These are phyloP conservation scores for Aspergillus nidulans DNA, from an alignment of 495 filamentous ascomycete genomes.

Conservation along the genomic window DNA sequence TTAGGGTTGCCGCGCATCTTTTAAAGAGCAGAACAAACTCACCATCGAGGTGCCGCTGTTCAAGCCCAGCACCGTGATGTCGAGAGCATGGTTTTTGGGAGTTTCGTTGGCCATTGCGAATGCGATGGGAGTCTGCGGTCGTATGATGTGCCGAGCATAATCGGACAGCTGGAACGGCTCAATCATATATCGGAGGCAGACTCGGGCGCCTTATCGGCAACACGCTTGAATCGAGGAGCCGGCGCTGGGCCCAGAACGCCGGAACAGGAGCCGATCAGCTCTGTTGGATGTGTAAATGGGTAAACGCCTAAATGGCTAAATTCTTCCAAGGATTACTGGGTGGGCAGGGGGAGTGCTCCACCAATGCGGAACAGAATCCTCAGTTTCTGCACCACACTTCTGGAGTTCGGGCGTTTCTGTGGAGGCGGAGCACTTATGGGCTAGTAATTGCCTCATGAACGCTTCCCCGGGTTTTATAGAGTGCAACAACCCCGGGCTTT, in stretches of 20 bases:
- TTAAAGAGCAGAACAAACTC: constrained; percentile 1
- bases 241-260: neutral
- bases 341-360: too few species aligned
- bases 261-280: neutral
- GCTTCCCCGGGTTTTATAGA: neutral
- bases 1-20: neutral
- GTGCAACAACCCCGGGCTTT: neutral
- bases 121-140: neutral
- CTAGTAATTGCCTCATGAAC: too few species aligned
- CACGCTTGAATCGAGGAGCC: too few species aligned
- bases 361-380: neutral
- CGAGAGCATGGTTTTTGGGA: constrained; percentile 13
- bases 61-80: constrained; percentile 48
- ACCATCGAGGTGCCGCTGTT: constrained; percentile 45
- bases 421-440: too few species aligned
- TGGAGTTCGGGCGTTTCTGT: neutral
- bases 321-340: neutral
- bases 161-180: too few species aligned
- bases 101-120: neutral
- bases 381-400: neutral
- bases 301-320: neutral
- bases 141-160: neutral
- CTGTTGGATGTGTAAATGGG: neutral
- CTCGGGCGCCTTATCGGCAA: neutral
- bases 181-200: too few species aligned